Evolutionary conservation across 2,329 filamentous ascomycete genomes (phyloP), one percentile per base, ranked within the genome.

Genomic region (Talaromyces sp.): DNA sequence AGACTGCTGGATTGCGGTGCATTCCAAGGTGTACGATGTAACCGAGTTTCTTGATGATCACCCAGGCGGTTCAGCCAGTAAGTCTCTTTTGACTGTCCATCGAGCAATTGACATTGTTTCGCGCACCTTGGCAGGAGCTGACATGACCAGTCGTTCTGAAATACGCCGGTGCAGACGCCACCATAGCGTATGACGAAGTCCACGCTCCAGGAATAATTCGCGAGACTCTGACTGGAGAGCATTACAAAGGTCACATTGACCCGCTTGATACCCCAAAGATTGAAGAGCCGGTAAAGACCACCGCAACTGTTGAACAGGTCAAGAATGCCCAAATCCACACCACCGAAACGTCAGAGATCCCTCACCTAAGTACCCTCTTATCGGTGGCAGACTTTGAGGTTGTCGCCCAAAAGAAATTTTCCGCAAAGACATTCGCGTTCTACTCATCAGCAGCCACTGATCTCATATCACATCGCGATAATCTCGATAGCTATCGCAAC

Each of bases 21-120:
- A 92, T 66, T 84, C 85, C 63, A 95, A 93, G 69, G 93, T 99
- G 69, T 99, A 92, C 83, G 93, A 99, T 81, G 84, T 99, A 66
- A 97, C 95, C 63, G 86, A 91, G 62, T 99, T 99, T 72, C 77
- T 97, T 65, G 86, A 92, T 59, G 88, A 92, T 67, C 95, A 99
- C 75, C 95, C 95, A 25, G 95, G 95, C 69, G 95, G 95, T 0
- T 31, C 60, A n/a, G 55, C 39, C 1, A 46, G 59, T 61, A 35
- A 54, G 59, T 52, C 11, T 4, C 21, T 1, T 14, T 8, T 14
- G 2, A 5, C 5, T 8, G 2, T 16, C 25, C 5, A 25, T 18
- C 12, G n/a, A 12, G 35, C 21, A 8, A 16, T 18, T 16, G 11
- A 12, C 5, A 25, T 46, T 12, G 9, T 1, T 46, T 25, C 5